Evolutionary conservation across 2,329 filamentous ascomycete species (phyloP), one percentile per base, ranked within the genome.

Genomic region (Torrubiella hemipterigena): DNA sequence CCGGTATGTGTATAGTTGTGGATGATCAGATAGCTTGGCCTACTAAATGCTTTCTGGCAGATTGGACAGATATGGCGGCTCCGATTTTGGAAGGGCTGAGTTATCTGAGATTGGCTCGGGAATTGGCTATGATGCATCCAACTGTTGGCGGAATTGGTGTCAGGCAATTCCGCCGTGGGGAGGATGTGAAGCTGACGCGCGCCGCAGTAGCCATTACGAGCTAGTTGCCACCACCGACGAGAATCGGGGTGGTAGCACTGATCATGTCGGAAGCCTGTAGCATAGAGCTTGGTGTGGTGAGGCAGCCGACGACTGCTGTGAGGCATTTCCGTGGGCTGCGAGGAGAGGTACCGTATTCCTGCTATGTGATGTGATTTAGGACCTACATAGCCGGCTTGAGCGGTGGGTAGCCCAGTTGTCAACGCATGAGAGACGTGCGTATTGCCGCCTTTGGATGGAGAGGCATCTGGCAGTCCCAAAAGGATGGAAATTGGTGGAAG

Each of bases 1-100:
- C 91, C 91, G 0, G 91, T 96, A 61, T 98, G 91, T 31, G 84
- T 93, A 63, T 96, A 87, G 50, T 82, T 93, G 70, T 98, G 91
- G 43, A 96, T 98, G 44, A 91, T 81, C 27, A 98, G 67, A 43
- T 86, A 95, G 48, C 86, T 94, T 6, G 91, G 91, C 30, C 91
- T 70, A 32, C 86, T 94, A 58, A 98, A 98, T 11, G 89, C 87
- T 65, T 98, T 98, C 69, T 83, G 93, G 74, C 91, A 98, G 4
- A 85, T 95, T 42, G 77, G 81, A 65, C 91, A 98, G 52, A 96
- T 87, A 58, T 98, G 98, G 37, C 91, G 83, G 55, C 98, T 91
- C 55, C 94, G 89, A 22, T 81, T 86, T 54, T 91, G 89, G 2
- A 87, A 81, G 55, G 89, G 95, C 1, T 82, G 72, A 2, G 83